Evolutionary conservation across 1,139 yeast species (phyloP).

Genomic region (Scheffersomyces cryptocercus): DNA sequence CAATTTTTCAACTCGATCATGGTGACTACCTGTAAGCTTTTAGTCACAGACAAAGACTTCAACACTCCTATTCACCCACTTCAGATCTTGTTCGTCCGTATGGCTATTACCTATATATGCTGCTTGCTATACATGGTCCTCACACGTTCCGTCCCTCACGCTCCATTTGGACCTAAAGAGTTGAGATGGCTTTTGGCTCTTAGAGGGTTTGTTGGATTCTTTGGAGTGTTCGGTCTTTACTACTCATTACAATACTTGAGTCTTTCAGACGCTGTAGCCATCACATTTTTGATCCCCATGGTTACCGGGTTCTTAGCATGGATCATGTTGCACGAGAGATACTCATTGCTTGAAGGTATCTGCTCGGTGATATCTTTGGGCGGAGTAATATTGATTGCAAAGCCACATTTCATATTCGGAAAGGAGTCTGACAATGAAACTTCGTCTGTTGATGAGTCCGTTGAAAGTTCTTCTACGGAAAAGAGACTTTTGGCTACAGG

Average conservation of each 20-base stretch:
- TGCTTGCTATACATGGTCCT: constrained; percentile 56
- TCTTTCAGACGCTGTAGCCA: constrained; percentile 73
- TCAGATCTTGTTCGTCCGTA: constrained; percentile 74
- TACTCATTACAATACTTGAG: constrained; percentile 73
- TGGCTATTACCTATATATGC: constrained; percentile 66
- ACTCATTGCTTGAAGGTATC: constrained; percentile 62
- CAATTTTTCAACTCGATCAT: constrained; percentile 76
- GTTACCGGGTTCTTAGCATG: constrained; percentile 77
- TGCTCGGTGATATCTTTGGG: constrained; percentile 69
- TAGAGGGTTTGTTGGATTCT: constrained; percentile 76
- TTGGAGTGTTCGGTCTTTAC: constrained; percentile 77
- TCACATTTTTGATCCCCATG: constrained; percentile 77
- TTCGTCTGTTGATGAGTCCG: constrained; percentile 25
- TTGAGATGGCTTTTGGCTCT: constrained; percentile 53
- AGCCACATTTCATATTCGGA: constrained; percentile 76
- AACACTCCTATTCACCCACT: constrained; percentile 67
- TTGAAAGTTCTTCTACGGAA: constrained; percentile 42
- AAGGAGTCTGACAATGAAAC: constrained; percentile 30
- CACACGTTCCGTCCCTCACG: constrained; percentile 54
- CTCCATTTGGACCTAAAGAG: constrained; percentile 70
- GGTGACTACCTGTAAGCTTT: constrained; percentile 72
- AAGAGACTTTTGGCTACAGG: constrained; percentile 57
- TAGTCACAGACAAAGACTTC: constrained; percentile 62
- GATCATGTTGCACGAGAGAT: constrained; percentile 64
- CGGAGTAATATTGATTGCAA: constrained; percentile 81